Evolutionary conservation across 495 filamentous ascomycete genomes (phyloP).

Genomic region (Talaromyces nanjingensis): DNA sequence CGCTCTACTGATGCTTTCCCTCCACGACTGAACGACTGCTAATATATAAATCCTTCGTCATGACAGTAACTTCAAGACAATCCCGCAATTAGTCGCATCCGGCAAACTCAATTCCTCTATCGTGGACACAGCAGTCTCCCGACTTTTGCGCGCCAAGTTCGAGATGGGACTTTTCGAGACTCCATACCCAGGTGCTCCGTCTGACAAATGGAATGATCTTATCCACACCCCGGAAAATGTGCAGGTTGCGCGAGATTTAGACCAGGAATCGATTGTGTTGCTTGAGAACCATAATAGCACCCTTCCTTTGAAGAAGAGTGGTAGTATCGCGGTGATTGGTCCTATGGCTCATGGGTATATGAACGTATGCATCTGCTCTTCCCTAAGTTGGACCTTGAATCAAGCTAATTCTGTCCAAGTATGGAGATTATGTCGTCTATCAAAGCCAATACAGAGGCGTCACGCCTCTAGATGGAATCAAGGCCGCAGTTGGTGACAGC

Average conservation of each 20-base stretch:
- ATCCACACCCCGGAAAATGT: slow-evolving; percentile 53
- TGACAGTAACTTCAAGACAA: slow-evolving; percentile 51
- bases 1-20: background rate
- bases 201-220: slow-evolving; percentile 41
- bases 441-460: slow-evolving; percentile 52
- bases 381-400: background rate
- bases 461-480: slow-evolving; percentile 61
- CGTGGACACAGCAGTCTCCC: slow-evolving; percentile 58
- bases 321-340: slow-evolving; percentile 63
- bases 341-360: slow-evolving; percentile 66
- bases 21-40: background rate
- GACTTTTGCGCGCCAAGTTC: slow-evolving; percentile 58
- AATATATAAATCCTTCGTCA: background rate
- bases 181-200: slow-evolving; percentile 46
- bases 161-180: slow-evolving; percentile 61
- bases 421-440: slow-evolving; percentile 63
- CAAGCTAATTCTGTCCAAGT: slow-evolving; percentile 27
- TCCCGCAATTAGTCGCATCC: slow-evolving; percentile 53
- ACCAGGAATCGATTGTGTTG: slow-evolving; percentile 62
- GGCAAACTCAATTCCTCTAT: slow-evolving; percentile 46
- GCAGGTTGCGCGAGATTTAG: slow-evolving; percentile 51
- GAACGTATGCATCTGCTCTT: slow-evolving; percentile 41
- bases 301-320: slow-evolving; percentile 52
- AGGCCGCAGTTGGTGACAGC: slow-evolving; percentile 45
- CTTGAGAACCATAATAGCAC: slow-evolving; percentile 58